Evolutionary conservation across 164 flowering plant species (phyloP).

Genomic region (Liquidambar formosana): DNA sequence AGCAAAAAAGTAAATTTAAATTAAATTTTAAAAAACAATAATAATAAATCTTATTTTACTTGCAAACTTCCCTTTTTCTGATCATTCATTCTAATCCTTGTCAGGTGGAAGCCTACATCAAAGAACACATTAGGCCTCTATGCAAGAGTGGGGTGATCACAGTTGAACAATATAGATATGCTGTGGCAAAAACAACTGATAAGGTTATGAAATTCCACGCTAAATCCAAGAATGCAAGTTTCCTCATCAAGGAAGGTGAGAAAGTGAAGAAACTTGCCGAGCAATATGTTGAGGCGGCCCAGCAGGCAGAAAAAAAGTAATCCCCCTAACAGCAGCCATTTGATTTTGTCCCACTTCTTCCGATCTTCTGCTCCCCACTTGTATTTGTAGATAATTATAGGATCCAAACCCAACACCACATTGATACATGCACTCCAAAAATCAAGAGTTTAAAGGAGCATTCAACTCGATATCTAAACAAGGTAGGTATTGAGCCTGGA

Average conservation of each 20-base stretch:
- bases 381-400: not conserved
- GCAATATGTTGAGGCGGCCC: conserved; percentile 78
- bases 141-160: conserved; percentile 95
- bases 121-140: conserved; percentile 92
- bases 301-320: conserved; percentile 36
- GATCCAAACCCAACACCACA: not conserved
- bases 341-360: not conserved
- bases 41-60: no score
- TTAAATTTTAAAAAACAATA: no score
- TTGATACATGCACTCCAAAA: not conserved
- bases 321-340: not conserved
- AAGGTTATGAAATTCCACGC: conserved; percentile 88
- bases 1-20: no score
- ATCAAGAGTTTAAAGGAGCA: not conserved
- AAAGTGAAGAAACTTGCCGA: conserved; percentile 95
- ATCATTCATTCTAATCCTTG: not conserved
- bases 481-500: not conserved
- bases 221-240: conserved; percentile 83
- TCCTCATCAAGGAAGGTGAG: conserved; percentile 93
- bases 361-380: no score
- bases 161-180: conserved; percentile 83
- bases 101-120: conserved; percentile 91
- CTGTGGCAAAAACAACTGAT: conserved; percentile 86
- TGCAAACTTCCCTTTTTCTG: not conserved
- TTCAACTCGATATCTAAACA: not conserved